Evolutionary conservation across 371 early-diverging fungal species (phyloP).

Genomic region (Spraguea lophii): DNA sequence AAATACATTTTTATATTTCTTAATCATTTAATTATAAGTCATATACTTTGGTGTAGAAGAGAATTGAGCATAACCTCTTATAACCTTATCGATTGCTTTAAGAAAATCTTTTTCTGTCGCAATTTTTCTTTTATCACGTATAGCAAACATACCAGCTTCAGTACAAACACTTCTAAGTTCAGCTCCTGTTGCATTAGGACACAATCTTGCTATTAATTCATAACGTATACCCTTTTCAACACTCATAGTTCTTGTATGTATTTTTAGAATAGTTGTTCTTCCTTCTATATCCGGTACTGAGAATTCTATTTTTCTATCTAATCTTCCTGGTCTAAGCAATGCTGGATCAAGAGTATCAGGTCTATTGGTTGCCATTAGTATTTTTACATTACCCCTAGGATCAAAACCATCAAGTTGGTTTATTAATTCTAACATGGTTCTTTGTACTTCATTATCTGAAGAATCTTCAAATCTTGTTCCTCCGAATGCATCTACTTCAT

Average conservation of each 20-base stretch:
- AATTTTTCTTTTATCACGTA: slow-evolving; percentile 84
- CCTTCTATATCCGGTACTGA: slow-evolving; percentile 70
- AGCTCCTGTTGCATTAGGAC: slow-evolving; percentile 88
- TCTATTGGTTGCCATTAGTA: slow-evolving; percentile 91
- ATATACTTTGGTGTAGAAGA: slow-evolving; percentile 67
- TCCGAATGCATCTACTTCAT: slow-evolving; percentile 99
- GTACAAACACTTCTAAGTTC: slow-evolving; percentile 92
- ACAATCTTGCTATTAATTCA: slow-evolving; percentile 89
- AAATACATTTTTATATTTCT: too few species aligned
- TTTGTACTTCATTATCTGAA: slow-evolving; percentile 93
- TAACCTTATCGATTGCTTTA: slow-evolving; percentile 95
- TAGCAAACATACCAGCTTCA: slow-evolving; percentile 99
- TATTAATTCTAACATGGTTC: slow-evolving; percentile 97
- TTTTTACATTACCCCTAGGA: slow-evolving; percentile 95
- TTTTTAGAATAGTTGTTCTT: slow-evolving; percentile 86
- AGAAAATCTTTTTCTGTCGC: slow-evolving; percentile 98
- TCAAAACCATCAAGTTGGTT: slow-evolving; percentile 99
- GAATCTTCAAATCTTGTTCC: slow-evolving; percentile 82
- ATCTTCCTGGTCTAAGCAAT: slow-evolving; percentile 85
- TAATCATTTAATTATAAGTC: slow-evolving; percentile 49
- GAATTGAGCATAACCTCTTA: slow-evolving; percentile 91
- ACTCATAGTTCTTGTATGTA: slow-evolving; percentile 94
- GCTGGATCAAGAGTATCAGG: slow-evolving; percentile 98
- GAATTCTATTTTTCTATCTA: slow-evolving; percentile 98
- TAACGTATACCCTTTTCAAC: slow-evolving; percentile 78